Conservation (phyloP, 768 basidiomycete genomes). For the Gloeostereum incarnatum region DNA sequence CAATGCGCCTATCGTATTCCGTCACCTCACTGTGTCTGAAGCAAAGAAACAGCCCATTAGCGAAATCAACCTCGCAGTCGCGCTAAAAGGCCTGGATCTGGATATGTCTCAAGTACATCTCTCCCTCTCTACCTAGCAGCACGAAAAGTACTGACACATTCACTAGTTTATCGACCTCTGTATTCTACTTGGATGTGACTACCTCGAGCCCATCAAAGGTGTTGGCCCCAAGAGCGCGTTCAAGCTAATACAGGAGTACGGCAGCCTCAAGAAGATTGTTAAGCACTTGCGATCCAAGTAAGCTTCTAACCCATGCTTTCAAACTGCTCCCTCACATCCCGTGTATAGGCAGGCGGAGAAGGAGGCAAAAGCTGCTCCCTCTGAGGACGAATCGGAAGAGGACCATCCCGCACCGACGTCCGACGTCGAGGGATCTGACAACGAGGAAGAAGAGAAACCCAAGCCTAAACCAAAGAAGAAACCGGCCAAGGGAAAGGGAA, state of each 20-base stretch:
- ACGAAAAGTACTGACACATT: background rate
- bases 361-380: conserved; percentile 13
- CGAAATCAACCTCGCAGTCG: conserved; percentile 78
- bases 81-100: conserved; percentile 86
- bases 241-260: conserved; percentile 83
- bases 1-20: conserved; percentile 80
- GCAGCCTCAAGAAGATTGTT: conserved; percentile 61
- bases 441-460: conserved; percentile 14
- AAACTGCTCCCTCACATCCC: conserved; percentile 2
- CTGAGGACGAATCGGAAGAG: conserved; percentile 25
- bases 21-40: conserved; percentile 96
- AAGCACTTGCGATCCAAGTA: conserved; percentile 75
- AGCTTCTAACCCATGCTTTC: conserved; percentile 8
- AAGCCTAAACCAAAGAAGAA: conserved; percentile 29
- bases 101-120: conserved; percentile 71
- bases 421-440: conserved; percentile 27
- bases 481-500: conserved; percentile 33
- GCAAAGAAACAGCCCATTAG: conserved; percentile 95
- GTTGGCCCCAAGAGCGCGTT: conserved; percentile 93
- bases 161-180: conserved; percentile 91
- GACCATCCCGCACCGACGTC: conserved; percentile 36
- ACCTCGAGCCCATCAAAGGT: conserved; percentile 97
- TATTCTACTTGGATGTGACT: conserved; percentile 94
- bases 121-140: background rate
- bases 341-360: conserved; percentile 25